Base-by-base conservation (phyloP, 2,329 filamentous ascomycete species). In the Colletotrichum tanaceti region DNA sequence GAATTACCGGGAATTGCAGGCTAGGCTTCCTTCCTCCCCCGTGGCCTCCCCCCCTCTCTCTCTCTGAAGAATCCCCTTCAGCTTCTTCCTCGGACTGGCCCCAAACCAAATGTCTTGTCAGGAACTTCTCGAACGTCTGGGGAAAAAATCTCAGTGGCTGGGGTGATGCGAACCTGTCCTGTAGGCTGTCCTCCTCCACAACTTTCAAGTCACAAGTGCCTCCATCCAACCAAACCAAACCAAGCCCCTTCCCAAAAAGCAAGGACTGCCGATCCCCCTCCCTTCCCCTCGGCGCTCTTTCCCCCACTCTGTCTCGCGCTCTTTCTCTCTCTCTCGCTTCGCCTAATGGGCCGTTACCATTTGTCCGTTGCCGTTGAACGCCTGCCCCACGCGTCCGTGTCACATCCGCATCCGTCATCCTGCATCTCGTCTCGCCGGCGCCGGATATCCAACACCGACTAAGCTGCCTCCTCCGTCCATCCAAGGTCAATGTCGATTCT, bases 241-340 rank as follows among this genome's bases (percentile, higher is more conserved):
- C n/a, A n/a, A n/a, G n/a, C 62, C 43, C 49, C 22, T 35, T 35
- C 38, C 47, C 7, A 54, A 68, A 46, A 53, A 53, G 65, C 65
- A 65, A 65, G 61, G 65, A 57, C 65, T 55, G 62, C 62, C 43
- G 65, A 68, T 68, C 55, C 55, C 65, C 65, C 44, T 44, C 32
- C 41, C 22, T 18, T 44, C 38, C 39, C 24, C 28, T 65, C 22
- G 47, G 57, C 32, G 47, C 38, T 28, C 55, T 65, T 54, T 61
- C 38, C 58, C 47, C 58, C 46, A 43, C 49, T 44, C 35, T 54
- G 32, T 35, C 28, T 28, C 16, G 43, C 55, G 6, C 41, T 10
- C 41, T 20, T 13, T 44, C 16, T 43, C 32, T 9, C 41, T 18
- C 41, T 44, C n/a, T 47, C 28, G 18, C 32, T 32, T 35, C 32